A percentile compares a stretch with the other conserved stretches of the same genome.
Evolutionary conservation across 108 stramenopile species (phyloP).

Genomic region (Skeletonema tropicum): DNA sequence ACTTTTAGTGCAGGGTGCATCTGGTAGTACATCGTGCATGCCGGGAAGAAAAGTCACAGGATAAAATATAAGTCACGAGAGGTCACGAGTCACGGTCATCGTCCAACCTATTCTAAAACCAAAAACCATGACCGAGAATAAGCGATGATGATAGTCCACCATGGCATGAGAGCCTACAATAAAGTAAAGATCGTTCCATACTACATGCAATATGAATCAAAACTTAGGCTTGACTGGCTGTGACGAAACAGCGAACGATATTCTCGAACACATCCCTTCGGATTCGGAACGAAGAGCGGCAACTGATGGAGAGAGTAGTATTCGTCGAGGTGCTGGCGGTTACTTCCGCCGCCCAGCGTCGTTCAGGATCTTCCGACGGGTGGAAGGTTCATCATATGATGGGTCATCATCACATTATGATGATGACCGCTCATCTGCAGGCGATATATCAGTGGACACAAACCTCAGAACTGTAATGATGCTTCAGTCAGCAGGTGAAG

Average conservation of each 20-base stretch:
- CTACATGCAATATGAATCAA: conserved; percentile 42
- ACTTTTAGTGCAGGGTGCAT: no score
- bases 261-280: conserved; percentile 43
- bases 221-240: conserved; percentile 30
- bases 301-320: conserved; percentile 2
- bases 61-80: no score
- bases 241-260: conserved; percentile 39
- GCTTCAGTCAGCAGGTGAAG: conserved; percentile 18
- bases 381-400: not conserved
- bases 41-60: no score
- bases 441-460: not conserved
- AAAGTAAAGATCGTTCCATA: no score
- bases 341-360: conserved; percentile 29
- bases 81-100: no score
- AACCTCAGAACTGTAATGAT: not conserved
- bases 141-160: no score
- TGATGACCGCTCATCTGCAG: not conserved
- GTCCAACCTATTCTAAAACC: no score
- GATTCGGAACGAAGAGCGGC: conserved; percentile 37
- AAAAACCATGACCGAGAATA: no score
- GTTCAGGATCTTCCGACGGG: conserved; percentile 32
- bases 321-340: conserved; percentile 4
- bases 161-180: no score
- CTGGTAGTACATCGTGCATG: no score
- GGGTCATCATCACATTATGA: no score